Percentiles rank a stretch among this genome's conserved stretches.
Evolutionary conservation across 2,329 filamentous ascomycete species (phyloP).

Genomic region (Akanthomyces dipterigenus): DNA sequence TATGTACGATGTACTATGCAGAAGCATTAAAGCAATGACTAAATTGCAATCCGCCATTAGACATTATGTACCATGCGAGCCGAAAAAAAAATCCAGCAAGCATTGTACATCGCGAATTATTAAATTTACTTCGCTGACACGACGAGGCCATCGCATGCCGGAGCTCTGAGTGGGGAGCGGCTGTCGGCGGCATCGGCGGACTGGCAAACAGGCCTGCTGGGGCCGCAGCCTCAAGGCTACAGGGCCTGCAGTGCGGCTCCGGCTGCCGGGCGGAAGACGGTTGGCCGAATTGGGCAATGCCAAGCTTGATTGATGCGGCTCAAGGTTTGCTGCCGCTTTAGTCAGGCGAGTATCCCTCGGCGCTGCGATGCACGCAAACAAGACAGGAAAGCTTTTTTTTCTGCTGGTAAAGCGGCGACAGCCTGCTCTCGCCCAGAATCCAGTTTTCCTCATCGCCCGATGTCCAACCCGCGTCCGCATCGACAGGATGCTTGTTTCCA

Average conservation of each 20-base stretch:
- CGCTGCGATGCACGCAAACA: not conserved
- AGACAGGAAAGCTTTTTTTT: too few relatives aligned
- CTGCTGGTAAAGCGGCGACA: slow-evolving; percentile 10
- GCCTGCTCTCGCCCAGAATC: not conserved
- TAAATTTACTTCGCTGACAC: not conserved
- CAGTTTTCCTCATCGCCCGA: not conserved
- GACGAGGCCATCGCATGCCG: not conserved
- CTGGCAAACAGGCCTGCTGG: not conserved
- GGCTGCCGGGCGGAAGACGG: slow-evolving; percentile 15
- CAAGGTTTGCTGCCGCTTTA: not conserved
- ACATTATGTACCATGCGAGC: not conserved
- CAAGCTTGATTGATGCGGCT: not conserved
- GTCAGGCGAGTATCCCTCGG: not conserved
- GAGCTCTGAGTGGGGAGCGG: slow-evolving; percentile 11
- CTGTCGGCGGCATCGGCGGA: slow-evolving; percentile 22
- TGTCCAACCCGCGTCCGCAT: not conserved
- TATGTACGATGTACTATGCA: not conserved
- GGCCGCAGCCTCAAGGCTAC: not conserved
- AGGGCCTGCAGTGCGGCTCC: slow-evolving; percentile 10
- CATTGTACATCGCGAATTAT: not conserved
- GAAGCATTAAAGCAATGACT: not conserved
- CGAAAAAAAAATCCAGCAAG: not conserved
- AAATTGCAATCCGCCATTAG: not conserved
- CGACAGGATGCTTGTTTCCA: not conserved
- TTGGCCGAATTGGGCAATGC: slow-evolving; percentile 8